phyloP scores from a whole-genome alignment of 352 stramenopile species.

The Globisporangium sylvaticum region DNA sequence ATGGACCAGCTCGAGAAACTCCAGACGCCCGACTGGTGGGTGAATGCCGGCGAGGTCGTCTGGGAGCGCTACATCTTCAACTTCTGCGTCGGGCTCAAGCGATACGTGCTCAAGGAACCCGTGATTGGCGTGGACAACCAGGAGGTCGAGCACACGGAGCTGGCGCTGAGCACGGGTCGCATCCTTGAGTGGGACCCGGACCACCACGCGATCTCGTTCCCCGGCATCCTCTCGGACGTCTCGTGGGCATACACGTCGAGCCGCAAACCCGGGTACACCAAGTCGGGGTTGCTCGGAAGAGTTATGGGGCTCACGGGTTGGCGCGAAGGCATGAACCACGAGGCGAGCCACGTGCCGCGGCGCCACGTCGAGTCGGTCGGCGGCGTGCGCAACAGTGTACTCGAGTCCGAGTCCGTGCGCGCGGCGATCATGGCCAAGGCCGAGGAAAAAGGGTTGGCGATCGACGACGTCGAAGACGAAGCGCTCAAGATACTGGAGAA shows the following conservation, averaged over 20 bases:
- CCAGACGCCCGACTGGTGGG: no score
- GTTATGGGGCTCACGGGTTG: slow-evolving; percentile 87
- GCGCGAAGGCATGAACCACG: slow-evolving; percentile 82
- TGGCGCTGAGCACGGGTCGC: slow-evolving; percentile 72
- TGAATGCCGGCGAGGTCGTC: slow-evolving; percentile 50
- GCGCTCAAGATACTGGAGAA: slow-evolving; percentile 59
- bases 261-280: slow-evolving; percentile 84
- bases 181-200: slow-evolving; percentile 87
- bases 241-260: slow-evolving; percentile 89
- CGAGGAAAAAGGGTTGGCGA: slow-evolving; percentile 22
- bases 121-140: slow-evolving; percentile 82
- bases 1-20: no score
- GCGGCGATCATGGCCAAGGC: slow-evolving; percentile 45
- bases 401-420: slow-evolving; percentile 59
- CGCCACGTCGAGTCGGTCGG: slow-evolving; percentile 58
- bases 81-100: slow-evolving; percentile 78
- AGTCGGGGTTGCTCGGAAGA: slow-evolving; percentile 71
- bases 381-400: slow-evolving; percentile 63
- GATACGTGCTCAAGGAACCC: slow-evolving; percentile 79
- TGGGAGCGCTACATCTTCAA: slow-evolving; percentile 87
- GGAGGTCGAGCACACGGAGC: slow-evolving; percentile 74
- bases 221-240: slow-evolving; percentile 77
- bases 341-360: slow-evolving; percentile 80
- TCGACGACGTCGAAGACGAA: slow-evolving; percentile 50
- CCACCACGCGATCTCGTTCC: slow-evolving; percentile 87